These are phyloP conservation scores for Rutstroemia sp. DNA, from an alignment of 2,329 filamentous ascomycete genomes.

Conservation along the genomic window DNA sequence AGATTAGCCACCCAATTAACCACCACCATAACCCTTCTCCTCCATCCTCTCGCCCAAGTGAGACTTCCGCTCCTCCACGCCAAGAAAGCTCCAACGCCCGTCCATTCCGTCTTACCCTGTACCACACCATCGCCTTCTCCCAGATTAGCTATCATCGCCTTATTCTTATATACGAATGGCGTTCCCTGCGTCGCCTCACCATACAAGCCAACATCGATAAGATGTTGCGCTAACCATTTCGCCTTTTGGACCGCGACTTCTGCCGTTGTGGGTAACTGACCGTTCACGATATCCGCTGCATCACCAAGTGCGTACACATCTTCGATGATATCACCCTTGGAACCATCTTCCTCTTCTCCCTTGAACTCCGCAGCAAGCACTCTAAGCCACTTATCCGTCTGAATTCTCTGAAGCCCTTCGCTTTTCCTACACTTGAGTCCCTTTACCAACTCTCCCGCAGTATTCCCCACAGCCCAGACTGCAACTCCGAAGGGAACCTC, in stretches of 20 bases:
- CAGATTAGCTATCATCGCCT: slow-evolving; percentile 17
- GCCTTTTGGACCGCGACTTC: slow-evolving; percentile 18
- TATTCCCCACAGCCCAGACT: slow-evolving; percentile 20
- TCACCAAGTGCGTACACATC: slow-evolving; percentile 27
- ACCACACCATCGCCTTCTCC: slow-evolving; percentile 18
- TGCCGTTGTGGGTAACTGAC: slow-evolving; percentile 14
- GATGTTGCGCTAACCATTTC: slow-evolving; percentile 9
- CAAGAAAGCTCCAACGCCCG: slow-evolving; percentile 16
- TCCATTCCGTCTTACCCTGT: slow-evolving; percentile 16
- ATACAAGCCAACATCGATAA: neutral
- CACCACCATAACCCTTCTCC: slow-evolving; percentile 16
- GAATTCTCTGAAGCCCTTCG: slow-evolving; percentile 12
- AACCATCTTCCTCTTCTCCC: slow-evolving; percentile 17
- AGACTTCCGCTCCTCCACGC: slow-evolving; percentile 21
- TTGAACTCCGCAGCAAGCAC: slow-evolving; percentile 12
- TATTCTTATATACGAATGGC: slow-evolving; percentile 15
- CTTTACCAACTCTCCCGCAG: slow-evolving; percentile 19
- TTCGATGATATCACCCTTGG: neutral
- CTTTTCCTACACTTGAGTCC: slow-evolving; percentile 22
- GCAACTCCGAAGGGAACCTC: slow-evolving; percentile 10
- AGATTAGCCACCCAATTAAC: slow-evolving; percentile 17
- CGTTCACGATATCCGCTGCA: slow-evolving; percentile 21
- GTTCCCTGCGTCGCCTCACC: neutral
- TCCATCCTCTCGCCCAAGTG: slow-evolving; percentile 19
- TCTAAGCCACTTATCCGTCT: slow-evolving; percentile 15